A percentile compares a stretch with the other conserved stretches of the same genome.
Conservation (phyloP, 1,284 basidiomycete genomes). For the Tilletiopsis washingtonensis region DNA sequence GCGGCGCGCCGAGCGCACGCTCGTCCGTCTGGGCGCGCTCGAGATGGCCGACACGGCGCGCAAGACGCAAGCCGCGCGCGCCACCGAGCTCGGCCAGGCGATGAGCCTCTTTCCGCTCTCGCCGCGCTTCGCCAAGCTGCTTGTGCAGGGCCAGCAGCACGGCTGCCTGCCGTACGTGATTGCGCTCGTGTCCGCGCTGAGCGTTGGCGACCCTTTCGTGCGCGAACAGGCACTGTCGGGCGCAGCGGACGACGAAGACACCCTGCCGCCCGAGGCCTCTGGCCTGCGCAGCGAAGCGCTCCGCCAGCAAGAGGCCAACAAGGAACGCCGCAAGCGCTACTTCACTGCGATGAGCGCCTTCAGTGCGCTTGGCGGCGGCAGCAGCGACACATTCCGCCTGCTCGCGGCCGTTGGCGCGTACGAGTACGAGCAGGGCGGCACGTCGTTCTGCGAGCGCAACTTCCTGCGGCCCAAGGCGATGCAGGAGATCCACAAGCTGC, state of each 20-base stretch:
- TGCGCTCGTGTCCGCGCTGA: slow-evolving; percentile 80
- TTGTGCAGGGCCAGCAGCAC: slow-evolving; percentile 84
- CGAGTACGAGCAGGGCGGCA: slow-evolving; percentile 73
- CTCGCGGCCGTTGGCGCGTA: slow-evolving; percentile 92
- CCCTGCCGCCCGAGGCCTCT: slow-evolving; percentile 5
- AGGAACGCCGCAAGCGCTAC: slow-evolving; percentile 60
- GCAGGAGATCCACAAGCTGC: slow-evolving; percentile 98
- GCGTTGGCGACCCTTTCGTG: slow-evolving; percentile 92
- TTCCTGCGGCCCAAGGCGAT: slow-evolving; percentile 93
- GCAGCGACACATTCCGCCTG: slow-evolving; percentile 79
- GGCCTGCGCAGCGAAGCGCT: slow-evolving; percentile 53
- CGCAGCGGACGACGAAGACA: slow-evolving; percentile 52
- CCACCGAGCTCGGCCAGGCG: slow-evolving; percentile 65
- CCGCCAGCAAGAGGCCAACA: slow-evolving; percentile 58
- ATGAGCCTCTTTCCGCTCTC: slow-evolving; percentile 92
- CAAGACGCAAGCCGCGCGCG: slow-evolving; percentile 47
- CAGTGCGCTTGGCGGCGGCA: slow-evolving; percentile 74
- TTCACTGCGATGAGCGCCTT: slow-evolving; percentile 57
- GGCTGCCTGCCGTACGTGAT: slow-evolving; percentile 86
- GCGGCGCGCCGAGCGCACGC: slow-evolving; percentile 69
- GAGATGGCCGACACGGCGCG: slow-evolving; percentile 39
- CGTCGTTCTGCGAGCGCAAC: slow-evolving; percentile 73
- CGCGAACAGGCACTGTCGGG: slow-evolving; percentile 61
- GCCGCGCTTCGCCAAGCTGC: slow-evolving; percentile 88
- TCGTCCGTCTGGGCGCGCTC: slow-evolving; percentile 72